A percentile compares a stretch with the other conserved stretches of the same genome.
Evolutionary conservation across 2,329 filamentous ascomycete species (phyloP).

Genomic region (Colletotrichum zoysiae): DNA sequence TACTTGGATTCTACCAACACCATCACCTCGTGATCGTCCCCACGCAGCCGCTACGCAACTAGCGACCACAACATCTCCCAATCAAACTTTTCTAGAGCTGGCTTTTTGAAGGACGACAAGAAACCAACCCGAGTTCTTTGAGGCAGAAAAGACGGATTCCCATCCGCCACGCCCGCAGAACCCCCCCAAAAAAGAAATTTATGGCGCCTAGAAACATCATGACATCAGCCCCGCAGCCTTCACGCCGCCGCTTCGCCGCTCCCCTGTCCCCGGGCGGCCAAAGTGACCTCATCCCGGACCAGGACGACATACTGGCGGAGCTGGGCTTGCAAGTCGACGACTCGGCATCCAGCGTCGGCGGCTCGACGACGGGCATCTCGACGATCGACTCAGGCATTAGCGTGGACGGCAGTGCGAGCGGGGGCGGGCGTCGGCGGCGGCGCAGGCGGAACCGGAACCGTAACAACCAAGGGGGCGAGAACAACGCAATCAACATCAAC

Average conservation of each 20-base stretch:
- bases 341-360: constrained; percentile 40
- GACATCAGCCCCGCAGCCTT: constrained; percentile 8
- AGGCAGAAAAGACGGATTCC: background rate
- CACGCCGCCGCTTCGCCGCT: constrained; percentile 1
- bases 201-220: constrained; percentile 22
- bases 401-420: constrained; percentile 3
- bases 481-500: background rate
- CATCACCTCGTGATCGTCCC: background rate
- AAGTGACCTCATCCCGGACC: background rate
- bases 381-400: constrained; percentile 12
- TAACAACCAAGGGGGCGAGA: constrained; percentile 24
- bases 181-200: too few relatives aligned
- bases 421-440: constrained; percentile 12
- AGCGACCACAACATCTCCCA: background rate
- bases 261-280: background rate
- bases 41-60: too few relatives aligned
- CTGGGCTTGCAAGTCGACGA: constrained; percentile 42
- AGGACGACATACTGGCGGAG: constrained; percentile 43
- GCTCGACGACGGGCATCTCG: constrained; percentile 14
- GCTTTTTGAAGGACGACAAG: background rate
- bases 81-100: background rate
- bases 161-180: background rate
- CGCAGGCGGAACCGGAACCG: constrained; percentile 22
- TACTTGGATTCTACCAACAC: too few relatives aligned
- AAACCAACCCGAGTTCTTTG: background rate